Percentiles rank a stretch among this genome's conserved stretches.
These are phyloP conservation scores for Aspergillus viridinutans DNA, from an alignment of 2,329 filamentous ascomycete genomes.

Conservation along the genomic window DNA sequence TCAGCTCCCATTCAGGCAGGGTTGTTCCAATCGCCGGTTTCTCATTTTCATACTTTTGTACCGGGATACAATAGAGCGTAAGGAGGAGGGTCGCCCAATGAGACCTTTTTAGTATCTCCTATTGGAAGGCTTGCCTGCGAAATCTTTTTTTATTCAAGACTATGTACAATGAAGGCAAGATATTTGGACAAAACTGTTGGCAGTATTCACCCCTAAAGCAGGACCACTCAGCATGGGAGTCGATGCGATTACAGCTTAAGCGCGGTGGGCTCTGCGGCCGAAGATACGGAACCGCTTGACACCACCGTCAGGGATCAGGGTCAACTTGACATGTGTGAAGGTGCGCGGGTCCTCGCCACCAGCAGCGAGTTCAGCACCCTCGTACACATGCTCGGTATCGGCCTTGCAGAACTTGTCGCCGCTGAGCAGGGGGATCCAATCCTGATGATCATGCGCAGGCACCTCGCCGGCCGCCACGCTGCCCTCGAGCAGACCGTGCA, in stretches of 20 bases:
- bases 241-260: neutral
- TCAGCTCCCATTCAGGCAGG: too few species aligned
- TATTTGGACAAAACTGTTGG: neutral
- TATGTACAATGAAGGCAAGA: neutral
- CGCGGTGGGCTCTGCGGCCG: conserved; percentile 49
- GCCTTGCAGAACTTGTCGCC: conserved; percentile 37
- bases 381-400: conserved; percentile 40
- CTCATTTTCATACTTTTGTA: too few species aligned
- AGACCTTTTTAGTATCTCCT: neutral
- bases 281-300: conserved; percentile 82
- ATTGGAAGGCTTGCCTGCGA: neutral
- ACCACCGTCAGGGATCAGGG: conserved; percentile 89
- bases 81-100: neutral
- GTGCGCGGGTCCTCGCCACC: conserved; percentile 61
- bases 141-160: neutral
- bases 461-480: conserved; percentile 18
- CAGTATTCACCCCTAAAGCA: neutral
- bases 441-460: conserved; percentile 30
- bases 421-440: conserved; percentile 35
- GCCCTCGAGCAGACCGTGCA: conserved; percentile 30
- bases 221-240: neutral
- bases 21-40: too few species aligned
- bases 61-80: neutral
- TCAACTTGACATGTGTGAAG: conserved; percentile 82
- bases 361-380: conserved; percentile 49